Percentiles rank a stretch among this genome's conserved stretches.
These are phyloP conservation scores for Lentinula raphanica DNA, from an alignment of 768 basidiomycete genomes.

Conservation along the genomic window DNA sequence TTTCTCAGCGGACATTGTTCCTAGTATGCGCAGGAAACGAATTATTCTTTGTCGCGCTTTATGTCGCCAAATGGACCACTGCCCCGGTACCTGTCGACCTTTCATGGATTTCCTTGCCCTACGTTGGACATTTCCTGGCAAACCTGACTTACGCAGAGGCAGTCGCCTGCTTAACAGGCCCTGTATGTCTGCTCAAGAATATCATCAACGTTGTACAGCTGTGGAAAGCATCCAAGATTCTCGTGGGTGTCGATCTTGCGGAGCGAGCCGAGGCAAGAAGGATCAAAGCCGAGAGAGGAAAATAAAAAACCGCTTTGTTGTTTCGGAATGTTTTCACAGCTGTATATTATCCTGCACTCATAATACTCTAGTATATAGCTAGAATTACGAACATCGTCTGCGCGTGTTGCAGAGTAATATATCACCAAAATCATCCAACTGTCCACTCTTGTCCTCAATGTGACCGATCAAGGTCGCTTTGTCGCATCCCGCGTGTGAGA, in stretches of 20 bases:
- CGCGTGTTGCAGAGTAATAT: neutral
- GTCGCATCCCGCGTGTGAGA: conserved; percentile 64
- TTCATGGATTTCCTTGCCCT: conserved; percentile 6
- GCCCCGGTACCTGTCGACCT: conserved; percentile 55
- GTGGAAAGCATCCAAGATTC: conserved; percentile 95
- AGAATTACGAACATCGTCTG: neutral
- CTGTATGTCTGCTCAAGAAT: conserved; percentile 79
- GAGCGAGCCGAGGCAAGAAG: conserved; percentile 68
- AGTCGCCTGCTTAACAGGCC: conserved; percentile 56
- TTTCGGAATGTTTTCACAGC: neutral
- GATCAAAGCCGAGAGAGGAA: conserved; percentile 16
- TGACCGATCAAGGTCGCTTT: conserved; percentile 12
- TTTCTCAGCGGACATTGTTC: conserved; percentile 73
- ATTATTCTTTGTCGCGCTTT: conserved; percentile 90
- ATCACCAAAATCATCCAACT: neutral
- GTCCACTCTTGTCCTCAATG: neutral
- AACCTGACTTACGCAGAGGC: conserved; percentile 72
- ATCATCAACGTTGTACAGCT: conserved; percentile 93
- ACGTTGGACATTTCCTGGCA: conserved; percentile 22
- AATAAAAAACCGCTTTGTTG: conserved; percentile 2
- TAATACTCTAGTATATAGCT: neutral
- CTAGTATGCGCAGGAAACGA: conserved; percentile 94
- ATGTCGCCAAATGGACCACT: conserved; percentile 83
- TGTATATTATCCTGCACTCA: neutral
- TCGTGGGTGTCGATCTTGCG: conserved; percentile 89